Base-by-base conservation (phyloP, 2,329 filamentous ascomycete genomes). In the Conoideocrella luteorostrata region DNA sequence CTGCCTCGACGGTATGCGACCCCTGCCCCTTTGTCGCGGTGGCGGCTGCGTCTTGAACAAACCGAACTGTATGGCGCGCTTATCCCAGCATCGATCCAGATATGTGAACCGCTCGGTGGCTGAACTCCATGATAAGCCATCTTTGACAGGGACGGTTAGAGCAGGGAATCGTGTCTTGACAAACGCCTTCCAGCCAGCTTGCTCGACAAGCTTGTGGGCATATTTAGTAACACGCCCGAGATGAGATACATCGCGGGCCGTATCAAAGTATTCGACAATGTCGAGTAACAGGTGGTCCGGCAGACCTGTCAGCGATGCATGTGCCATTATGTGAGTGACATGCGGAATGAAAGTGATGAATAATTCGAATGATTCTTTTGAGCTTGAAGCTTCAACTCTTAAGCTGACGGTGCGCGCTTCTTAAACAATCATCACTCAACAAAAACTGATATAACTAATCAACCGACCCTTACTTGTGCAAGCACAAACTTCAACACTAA, bases 81-180 rank as follows among this genome's bases (percentile, higher is more conserved):
- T 67, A 39, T 77, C 74, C 75, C 75, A 78, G 51, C 70, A 73
- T 5, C 73, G 66, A 22, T 71, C 68, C 43, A 77, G 68, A 49
- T 69, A 71, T 1, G 75, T 76, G 34, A 76, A 54, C 1, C 63
- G 66, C 21, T 69, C 61, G 6, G 73, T 73, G 21, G 71, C 56
- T 11, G 56, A 50, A 10, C 51, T 48, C 62, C 72, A 75, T 13
- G 45, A 50, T 3, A 48, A 47, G n/a, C 36, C 47, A 2, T 35
- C 43, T 13, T 15, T 55, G 36, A 45, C 57, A 0, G 67, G 62
- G 2, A 70, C 50, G 1, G 50, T 47, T 5, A 72, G 55, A 4
- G 65, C 68, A 1, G 63, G 61, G 47, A 78, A 78, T 18, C 63
- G 59, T 29, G 56, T 60, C 34, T 59, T 64, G 35, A 72, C 68